These are phyloP conservation scores for Smittium mucronatum DNA, from an alignment of 371 early-diverging fungal species.

Conservation along the genomic window DNA sequence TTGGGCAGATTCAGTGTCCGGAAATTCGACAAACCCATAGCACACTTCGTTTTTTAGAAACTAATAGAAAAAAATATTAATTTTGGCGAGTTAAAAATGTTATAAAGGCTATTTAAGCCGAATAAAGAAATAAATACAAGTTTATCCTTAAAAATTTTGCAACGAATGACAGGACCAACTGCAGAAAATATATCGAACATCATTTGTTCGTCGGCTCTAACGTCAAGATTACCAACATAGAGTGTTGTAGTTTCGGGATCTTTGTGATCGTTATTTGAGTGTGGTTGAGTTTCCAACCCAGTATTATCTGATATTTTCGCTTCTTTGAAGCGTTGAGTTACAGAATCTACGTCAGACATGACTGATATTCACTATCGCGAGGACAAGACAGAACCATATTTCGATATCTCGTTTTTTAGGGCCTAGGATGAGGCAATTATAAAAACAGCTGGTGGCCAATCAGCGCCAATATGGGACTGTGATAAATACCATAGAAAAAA, in stretches of 20 bases:
- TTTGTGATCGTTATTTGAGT: conserved; percentile 9
- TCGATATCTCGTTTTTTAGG: too few relatives aligned
- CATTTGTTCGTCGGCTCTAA: conserved; percentile 58
- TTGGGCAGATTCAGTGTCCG: conserved; percentile 56
- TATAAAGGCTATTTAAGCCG: too few relatives aligned
- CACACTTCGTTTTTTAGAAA: conserved; percentile 44
- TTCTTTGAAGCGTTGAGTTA: not conserved
- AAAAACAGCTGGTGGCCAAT: too few relatives aligned
- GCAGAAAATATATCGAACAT: conserved; percentile 63
- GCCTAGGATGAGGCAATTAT: too few relatives aligned
- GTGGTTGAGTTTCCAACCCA: not conserved
- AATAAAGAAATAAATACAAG: too few relatives aligned
- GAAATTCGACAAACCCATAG: conserved; percentile 86
- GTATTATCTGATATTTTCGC: not conserved
- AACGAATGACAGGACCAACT: conserved; percentile 47
- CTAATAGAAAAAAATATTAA: conserved; percentile 20
- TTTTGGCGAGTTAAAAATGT: not conserved
- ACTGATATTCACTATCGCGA: too few relatives aligned
- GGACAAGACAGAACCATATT: too few relatives aligned
- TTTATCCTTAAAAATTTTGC: conserved; percentile 68
- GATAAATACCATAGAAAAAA: too few relatives aligned
- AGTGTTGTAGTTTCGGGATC: conserved; percentile 40
- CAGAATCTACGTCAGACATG: not conserved
- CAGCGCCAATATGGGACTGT: too few relatives aligned
- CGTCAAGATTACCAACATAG: conserved; percentile 82